Conservation (phyloP, 2,329 filamentous ascomycete species). For the Elsinoe batatas region DNA sequence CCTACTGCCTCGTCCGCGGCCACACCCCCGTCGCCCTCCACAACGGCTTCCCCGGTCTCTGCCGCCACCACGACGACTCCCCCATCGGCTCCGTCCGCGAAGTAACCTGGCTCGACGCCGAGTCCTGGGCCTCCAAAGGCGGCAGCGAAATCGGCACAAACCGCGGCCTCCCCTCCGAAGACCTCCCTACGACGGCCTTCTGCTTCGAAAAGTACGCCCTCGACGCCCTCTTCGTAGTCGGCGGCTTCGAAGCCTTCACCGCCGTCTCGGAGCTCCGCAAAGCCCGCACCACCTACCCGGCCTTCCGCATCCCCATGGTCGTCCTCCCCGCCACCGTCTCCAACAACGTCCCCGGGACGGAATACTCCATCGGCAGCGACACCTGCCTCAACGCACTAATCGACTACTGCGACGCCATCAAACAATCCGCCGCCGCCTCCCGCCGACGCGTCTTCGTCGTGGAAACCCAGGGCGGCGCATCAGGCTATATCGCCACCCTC, state of each 20-base stretch:
- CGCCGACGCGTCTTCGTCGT: conserved; percentile 93
- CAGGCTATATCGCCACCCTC: conserved; percentile 85
- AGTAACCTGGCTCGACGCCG: conserved; percentile 87
- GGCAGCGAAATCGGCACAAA: conserved; percentile 98
- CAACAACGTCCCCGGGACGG: conserved; percentile 95
- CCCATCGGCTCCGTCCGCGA: conserved; percentile 74
- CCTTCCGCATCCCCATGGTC: conserved; percentile 85
- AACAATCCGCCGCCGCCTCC: conserved; percentile 90
- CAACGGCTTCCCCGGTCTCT: conserved; percentile 92
- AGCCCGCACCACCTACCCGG: conserved; percentile 66
- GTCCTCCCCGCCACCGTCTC: conserved; percentile 94
- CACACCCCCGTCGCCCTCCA: conserved; percentile 88
- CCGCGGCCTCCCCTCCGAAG: conserved; percentile 79
- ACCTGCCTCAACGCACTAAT: conserved; percentile 94
- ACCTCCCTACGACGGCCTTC: conserved; percentile 71
- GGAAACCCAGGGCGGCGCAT: conserved; percentile 91
- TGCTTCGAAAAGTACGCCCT: conserved; percentile 81
- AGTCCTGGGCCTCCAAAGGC: conserved; percentile 90
- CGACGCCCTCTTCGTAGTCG: conserved; percentile 77
- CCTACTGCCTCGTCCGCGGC: conserved; percentile 84
- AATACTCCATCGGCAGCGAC: conserved; percentile 93
- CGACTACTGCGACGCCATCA: conserved; percentile 92
- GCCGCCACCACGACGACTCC: conserved; percentile 77
- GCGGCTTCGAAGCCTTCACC: conserved; percentile 95
- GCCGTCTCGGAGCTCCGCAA: conserved; percentile 78